Evolutionary conservation across 352 stramenopile species (phyloP).

Genomic region (Lagenidium sp.): DNA sequence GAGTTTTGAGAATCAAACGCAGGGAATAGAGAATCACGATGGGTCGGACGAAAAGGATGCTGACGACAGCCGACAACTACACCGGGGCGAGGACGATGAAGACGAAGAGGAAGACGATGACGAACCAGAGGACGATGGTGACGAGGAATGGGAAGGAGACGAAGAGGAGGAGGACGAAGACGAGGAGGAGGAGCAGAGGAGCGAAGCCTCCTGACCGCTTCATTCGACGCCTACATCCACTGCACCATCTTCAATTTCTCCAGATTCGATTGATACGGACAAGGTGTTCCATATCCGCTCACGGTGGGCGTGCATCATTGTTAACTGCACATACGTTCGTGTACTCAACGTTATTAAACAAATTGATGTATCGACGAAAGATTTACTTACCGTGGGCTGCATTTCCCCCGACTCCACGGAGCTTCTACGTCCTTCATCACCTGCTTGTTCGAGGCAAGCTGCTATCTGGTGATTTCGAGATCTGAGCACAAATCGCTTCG

Average conservation of each 20-base stretch:
- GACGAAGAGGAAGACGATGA: conserved; percentile 2
- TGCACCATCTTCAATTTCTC: conserved; percentile 21
- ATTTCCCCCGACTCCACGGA: conserved; percentile 52
- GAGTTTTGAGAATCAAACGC: too few species aligned
- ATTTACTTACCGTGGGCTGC: too few species aligned
- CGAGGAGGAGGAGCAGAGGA: background rate
- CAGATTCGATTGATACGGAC: conserved; percentile 27
- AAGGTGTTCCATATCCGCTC: too few species aligned
- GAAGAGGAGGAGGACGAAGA: conserved; percentile 4
- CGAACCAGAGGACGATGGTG: background rate
- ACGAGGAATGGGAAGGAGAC: background rate
- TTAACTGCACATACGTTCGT: too few species aligned
- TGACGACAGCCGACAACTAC: conserved; percentile 1
- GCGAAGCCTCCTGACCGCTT: too few species aligned
- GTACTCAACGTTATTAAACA: too few species aligned
- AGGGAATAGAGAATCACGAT: conserved; percentile 3
- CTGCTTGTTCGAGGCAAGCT: background rate
- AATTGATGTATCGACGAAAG: too few species aligned
- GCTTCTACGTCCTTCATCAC: background rate
- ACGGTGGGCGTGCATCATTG: too few species aligned
- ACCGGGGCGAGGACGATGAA: conserved; percentile 3
- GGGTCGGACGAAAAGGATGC: conserved; percentile 3
- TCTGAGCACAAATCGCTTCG: conserved; percentile 14
- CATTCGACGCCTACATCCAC: too few species aligned
- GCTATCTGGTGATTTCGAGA: conserved; percentile 14